Conservation (phyloP, 495 filamentous ascomycete genomes). For the Xylaria bambusicola region DNA sequence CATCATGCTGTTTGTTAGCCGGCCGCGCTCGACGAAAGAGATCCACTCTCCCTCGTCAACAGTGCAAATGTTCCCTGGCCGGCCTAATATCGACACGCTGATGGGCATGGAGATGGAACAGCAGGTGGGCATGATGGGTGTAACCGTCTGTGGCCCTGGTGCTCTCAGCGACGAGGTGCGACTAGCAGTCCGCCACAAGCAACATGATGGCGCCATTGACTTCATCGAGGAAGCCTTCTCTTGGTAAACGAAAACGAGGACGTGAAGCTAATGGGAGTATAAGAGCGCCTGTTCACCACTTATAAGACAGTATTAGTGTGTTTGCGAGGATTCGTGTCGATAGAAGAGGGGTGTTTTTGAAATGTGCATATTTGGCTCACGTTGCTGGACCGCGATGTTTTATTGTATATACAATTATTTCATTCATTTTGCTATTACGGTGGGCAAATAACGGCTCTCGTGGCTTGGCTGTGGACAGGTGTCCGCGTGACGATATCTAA, state of each 20-base stretch:
- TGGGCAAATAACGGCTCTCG: slow-evolving; percentile 4
- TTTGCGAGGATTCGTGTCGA: too few relatives aligned
- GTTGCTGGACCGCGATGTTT: slow-evolving; percentile 9
- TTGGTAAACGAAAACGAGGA: slow-evolving; percentile 52
- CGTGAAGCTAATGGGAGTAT: too few relatives aligned
- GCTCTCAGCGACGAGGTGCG: slow-evolving; percentile 87
- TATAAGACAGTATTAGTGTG: too few relatives aligned
- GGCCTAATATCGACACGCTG: slow-evolving; percentile 65
- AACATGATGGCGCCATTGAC: slow-evolving; percentile 70
- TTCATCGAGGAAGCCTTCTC: slow-evolving; percentile 96
- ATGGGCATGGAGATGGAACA: slow-evolving; percentile 76
- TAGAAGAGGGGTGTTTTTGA: slow-evolving; percentile 20
- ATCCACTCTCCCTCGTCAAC: slow-evolving; percentile 78
- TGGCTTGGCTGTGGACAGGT: slow-evolving; percentile 3
- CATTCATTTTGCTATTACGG: not conserved
- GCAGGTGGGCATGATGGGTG: slow-evolving; percentile 78
- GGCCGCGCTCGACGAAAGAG: slow-evolving; percentile 75
- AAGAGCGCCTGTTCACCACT: too few relatives aligned
- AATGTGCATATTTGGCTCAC: slow-evolving; percentile 32
- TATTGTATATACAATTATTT: slow-evolving; percentile 17
- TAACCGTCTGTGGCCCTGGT: slow-evolving; percentile 88
- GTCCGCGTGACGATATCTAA: slow-evolving; percentile 7
- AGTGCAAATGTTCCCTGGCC: slow-evolving; percentile 87
- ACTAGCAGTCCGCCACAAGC: slow-evolving; percentile 64
- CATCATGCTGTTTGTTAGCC: slow-evolving; percentile 87